These are phyloP conservation scores for Russula emetica DNA, from an alignment of 768 basidiomycete species.

Conservation along the genomic window DNA sequence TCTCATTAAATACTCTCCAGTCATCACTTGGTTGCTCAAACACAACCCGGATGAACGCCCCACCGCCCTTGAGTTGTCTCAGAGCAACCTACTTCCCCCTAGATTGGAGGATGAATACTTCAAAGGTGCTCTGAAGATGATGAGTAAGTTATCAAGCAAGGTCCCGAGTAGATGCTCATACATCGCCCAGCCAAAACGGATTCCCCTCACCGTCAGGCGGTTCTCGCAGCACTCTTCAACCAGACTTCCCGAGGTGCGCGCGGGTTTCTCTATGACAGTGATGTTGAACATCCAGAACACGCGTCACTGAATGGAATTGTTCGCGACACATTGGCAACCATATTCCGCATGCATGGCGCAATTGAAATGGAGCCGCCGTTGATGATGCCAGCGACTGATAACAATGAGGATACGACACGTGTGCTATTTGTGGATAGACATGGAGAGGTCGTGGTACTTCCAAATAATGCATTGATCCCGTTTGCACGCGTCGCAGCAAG, in stretches of 20 bases:
- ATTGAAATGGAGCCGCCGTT: constrained; percentile 82
- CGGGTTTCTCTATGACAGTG: constrained; percentile 69
- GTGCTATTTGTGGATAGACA: constrained; percentile 76
- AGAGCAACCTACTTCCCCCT: constrained; percentile 71
- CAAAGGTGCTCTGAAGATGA: constrained; percentile 69
- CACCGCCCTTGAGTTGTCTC: constrained; percentile 75
- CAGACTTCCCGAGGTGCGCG: constrained; percentile 62
- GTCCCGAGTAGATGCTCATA: neutral
- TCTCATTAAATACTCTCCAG: constrained; percentile 36
- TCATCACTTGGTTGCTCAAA: constrained; percentile 75
- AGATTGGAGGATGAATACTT: constrained; percentile 83
- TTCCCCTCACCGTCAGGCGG: constrained; percentile 74
- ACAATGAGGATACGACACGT: constrained; percentile 58
- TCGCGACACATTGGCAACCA: constrained; percentile 65
- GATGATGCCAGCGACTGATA: constrained; percentile 66
- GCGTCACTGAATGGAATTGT: constrained; percentile 69
- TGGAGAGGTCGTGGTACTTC: constrained; percentile 70
- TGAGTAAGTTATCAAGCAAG: constrained; percentile 47
- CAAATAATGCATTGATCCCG: constrained; percentile 65
- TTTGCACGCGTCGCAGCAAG: constrained; percentile 83
- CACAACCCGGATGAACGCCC: constrained; percentile 79
- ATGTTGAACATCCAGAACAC: constrained; percentile 64
- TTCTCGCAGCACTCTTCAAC: constrained; percentile 74
- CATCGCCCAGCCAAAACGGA: constrained; percentile 60
- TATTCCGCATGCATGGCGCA: constrained; percentile 88